Percentiles rank a stretch among this genome's conserved stretches.
These are phyloP conservation scores for Sclerotinia trifoliorum DNA, from an alignment of 2,329 filamentous ascomycete genomes.

Conservation along the genomic window DNA sequence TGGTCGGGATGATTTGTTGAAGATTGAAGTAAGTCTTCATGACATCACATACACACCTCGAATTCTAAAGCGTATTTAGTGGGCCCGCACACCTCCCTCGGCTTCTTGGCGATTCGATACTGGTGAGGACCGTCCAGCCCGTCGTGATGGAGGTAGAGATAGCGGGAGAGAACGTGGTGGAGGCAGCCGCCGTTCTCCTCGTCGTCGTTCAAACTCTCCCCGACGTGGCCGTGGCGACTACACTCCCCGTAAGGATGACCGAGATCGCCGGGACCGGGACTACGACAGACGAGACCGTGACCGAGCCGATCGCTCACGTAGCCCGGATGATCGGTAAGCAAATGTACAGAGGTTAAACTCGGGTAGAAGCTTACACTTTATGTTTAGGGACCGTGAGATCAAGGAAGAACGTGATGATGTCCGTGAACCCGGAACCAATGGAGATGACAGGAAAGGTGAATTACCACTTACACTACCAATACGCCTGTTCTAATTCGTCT, in stretches of 20 bases:
- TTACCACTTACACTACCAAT: conserved; percentile 29
- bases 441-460: conserved; percentile 86
- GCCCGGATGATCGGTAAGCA: conserved; percentile 60
- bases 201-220: conserved; percentile 73
- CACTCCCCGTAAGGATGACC: conserved; percentile 86
- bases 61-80: conserved; percentile 56
- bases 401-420: conserved; percentile 68
- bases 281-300: conserved; percentile 66
- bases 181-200: conserved; percentile 56
- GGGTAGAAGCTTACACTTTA: conserved; percentile 1
- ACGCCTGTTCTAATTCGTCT: conserved; percentile 32
- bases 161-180: conserved; percentile 29
- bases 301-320: conserved; percentile 63
- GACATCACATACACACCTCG: not conserved
- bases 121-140: conserved; percentile 65
- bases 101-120: conserved; percentile 98
- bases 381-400: conserved; percentile 45
- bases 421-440: conserved; percentile 76
- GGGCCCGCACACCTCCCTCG: conserved; percentile 96
- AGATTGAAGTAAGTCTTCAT: conserved; percentile 77
- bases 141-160: conserved; percentile 47
- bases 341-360: not conserved
- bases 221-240: conserved; percentile 72
- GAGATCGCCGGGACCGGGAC: conserved; percentile 76
- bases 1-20: conserved; percentile 82